Conservation (phyloP, 768 basidiomycete genomes). For the Gymnopilus junonius region DNA sequence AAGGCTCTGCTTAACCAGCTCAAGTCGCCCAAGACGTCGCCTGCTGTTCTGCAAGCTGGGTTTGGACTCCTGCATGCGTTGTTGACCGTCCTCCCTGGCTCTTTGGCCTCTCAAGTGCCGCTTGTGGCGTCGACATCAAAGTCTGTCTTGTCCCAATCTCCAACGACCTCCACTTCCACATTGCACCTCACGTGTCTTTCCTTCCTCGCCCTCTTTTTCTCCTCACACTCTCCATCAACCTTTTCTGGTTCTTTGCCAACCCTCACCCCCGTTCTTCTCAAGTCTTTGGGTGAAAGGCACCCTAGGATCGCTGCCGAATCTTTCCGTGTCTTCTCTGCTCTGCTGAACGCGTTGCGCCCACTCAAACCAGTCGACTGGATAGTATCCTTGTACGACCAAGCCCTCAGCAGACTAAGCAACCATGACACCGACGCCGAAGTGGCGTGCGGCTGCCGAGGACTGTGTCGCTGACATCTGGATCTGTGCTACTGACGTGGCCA, state of each 20-base stretch:
- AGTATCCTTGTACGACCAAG: conserved; percentile 75
- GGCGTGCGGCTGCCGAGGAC: conserved; percentile 78
- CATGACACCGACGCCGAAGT: conserved; percentile 94
- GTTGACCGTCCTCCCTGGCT: conserved; percentile 82
- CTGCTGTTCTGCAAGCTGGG: conserved; percentile 82
- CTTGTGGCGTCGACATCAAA: conserved; percentile 68
- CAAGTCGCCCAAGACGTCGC: conserved; percentile 76
- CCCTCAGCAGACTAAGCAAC: conserved; percentile 67
- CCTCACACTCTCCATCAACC: conserved; percentile 61
- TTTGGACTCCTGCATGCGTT: conserved; percentile 80
- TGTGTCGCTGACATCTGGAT: conserved; percentile 88
- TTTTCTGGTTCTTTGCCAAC: conserved; percentile 65
- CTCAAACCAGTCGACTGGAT: conserved; percentile 68
- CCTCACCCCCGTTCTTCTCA: conserved; percentile 77
- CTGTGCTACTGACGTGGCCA: conserved; percentile 76
- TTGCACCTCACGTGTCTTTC: conserved; percentile 84
- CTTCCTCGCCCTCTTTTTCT: conserved; percentile 86
- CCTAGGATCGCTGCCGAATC: conserved; percentile 89
- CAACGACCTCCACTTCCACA: conserved; percentile 77
- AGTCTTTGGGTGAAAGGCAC: conserved; percentile 78
- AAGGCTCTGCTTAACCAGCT: conserved; percentile 88
- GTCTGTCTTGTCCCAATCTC: conserved; percentile 64
- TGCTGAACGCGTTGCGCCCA: conserved; percentile 78
- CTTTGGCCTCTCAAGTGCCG: conserved; percentile 69
- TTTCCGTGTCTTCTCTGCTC: conserved; percentile 84